Percentiles rank a stretch among this genome's conserved stretches.
These are phyloP conservation scores for Sporobolomyces roseus DNA, from an alignment of 768 basidiomycete genomes.

Conservation along the genomic window DNA sequence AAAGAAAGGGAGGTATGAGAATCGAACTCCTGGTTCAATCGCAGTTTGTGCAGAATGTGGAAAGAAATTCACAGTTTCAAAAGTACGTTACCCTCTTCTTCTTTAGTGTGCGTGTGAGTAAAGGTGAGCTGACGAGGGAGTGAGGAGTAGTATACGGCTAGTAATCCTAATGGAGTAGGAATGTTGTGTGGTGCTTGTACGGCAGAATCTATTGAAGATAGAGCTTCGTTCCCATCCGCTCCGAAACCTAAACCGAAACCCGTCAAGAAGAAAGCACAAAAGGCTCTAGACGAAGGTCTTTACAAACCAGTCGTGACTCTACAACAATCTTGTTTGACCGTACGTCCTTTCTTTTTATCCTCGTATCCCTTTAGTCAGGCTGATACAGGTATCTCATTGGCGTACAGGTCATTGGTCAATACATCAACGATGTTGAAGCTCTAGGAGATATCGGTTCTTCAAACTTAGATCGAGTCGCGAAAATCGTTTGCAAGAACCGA, in stretches of 20 bases:
- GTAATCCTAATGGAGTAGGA: constrained; percentile 65
- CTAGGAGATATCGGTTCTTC: constrained; percentile 79
- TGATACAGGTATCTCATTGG: too few species aligned
- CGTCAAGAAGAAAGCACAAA: constrained; percentile 63
- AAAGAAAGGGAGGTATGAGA: constrained; percentile 40
- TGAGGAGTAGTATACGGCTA: constrained; percentile 63
- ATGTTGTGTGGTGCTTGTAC: constrained; percentile 82
- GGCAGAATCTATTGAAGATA: constrained; percentile 66
- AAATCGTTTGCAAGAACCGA: constrained; percentile 35
- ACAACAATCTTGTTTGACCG: constrained; percentile 75
- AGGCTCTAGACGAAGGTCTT: constrained; percentile 61
- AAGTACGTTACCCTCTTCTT: constrained; percentile 57
- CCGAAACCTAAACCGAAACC: constrained; percentile 50
- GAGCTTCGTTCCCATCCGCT: constrained; percentile 48
- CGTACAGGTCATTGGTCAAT: constrained; percentile 52
- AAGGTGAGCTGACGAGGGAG: neutral
- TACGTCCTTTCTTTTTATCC: constrained; percentile 46
- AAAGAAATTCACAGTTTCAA: constrained; percentile 67
- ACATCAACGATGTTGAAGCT: constrained; percentile 75
- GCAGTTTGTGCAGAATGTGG: constrained; percentile 75
- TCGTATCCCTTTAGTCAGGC: neutral
- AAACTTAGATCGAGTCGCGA: constrained; percentile 79
- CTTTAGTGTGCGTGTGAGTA: too few species aligned
- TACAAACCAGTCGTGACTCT: constrained; percentile 66
- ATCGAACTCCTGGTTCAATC: constrained; percentile 59